These are phyloP conservation scores for Ensete glaucum DNA, from an alignment of 176 grass and related monocot species.

Conservation along the genomic window DNA sequence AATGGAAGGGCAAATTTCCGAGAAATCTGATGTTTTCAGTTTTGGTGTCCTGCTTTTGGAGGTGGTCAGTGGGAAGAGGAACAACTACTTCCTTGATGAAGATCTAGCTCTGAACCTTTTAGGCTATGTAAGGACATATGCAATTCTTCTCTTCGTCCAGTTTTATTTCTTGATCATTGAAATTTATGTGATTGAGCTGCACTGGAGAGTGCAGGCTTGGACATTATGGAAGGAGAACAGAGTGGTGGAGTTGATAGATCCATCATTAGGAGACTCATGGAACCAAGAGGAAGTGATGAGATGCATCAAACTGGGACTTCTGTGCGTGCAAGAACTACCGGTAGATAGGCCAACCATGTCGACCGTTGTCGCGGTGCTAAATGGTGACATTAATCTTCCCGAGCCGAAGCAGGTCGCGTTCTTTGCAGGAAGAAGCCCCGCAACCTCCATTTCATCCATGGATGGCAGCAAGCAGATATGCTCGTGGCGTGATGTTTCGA, in stretches of 20 bases:
- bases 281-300: not conserved
- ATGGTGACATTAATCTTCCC: not conserved
- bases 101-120: not conserved
- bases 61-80: constrained; percentile 16
- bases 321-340: constrained; percentile 3
- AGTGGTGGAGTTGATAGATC: constrained; percentile 1
- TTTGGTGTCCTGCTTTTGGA: constrained; percentile 20
- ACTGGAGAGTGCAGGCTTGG: constrained; percentile 3
- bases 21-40: constrained; percentile 24
- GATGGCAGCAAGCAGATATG: no score
- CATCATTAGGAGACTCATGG: not conserved
- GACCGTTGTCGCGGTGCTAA: not conserved
- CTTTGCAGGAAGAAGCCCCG: not conserved
- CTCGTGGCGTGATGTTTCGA: no score
- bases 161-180: not conserved
- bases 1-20: constrained; percentile 11
- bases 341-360: constrained; percentile 12
- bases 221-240: constrained; percentile 7
- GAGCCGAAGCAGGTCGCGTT: not conserved
- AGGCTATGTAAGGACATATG: not conserved
- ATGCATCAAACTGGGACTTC: constrained; percentile 4
- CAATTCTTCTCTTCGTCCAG: not conserved
- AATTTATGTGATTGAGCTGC: not conserved
- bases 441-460: no score
- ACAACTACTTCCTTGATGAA: not conserved